Conservation (phyloP, 306 rosid species). For the Benincasa hispida region DNA sequence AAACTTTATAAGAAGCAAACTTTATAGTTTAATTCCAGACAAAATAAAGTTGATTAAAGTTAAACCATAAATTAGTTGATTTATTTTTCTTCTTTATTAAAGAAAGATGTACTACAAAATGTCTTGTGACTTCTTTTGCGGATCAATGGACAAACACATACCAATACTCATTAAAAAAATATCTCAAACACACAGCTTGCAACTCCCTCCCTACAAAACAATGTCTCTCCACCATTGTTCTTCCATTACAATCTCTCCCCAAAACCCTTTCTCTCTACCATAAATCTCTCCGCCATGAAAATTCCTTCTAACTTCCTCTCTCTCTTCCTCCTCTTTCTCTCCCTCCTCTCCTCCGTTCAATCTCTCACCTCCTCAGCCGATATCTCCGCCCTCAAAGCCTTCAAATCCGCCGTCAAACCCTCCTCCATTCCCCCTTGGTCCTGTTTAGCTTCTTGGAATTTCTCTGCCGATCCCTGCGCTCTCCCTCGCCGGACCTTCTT, state of each 20-base stretch:
- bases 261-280: neutral
- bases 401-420: constrained; percentile 59
- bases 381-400: constrained; percentile 58
- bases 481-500: constrained; percentile 62
- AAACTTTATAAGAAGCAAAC: no score
- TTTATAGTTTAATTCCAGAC: no score
- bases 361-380: constrained; percentile 47
- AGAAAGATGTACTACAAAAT: no score
- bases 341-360: constrained; percentile 1
- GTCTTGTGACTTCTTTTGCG: no score
- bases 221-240: no score
- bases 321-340: constrained; percentile 4
- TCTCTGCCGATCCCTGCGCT: constrained; percentile 66
- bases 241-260: neutral
- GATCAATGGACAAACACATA: no score
- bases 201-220: neutral
- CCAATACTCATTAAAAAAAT: neutral
- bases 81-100: no score
- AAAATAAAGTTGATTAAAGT: no score
- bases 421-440: constrained; percentile 59
- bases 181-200: neutral
- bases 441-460: constrained; percentile 82
- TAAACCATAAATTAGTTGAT: no score
- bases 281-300: neutral
- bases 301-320: neutral